Evolutionary conservation across 2,329 filamentous ascomycete genomes (phyloP).

Genomic region (Botrytis fabae): DNA sequence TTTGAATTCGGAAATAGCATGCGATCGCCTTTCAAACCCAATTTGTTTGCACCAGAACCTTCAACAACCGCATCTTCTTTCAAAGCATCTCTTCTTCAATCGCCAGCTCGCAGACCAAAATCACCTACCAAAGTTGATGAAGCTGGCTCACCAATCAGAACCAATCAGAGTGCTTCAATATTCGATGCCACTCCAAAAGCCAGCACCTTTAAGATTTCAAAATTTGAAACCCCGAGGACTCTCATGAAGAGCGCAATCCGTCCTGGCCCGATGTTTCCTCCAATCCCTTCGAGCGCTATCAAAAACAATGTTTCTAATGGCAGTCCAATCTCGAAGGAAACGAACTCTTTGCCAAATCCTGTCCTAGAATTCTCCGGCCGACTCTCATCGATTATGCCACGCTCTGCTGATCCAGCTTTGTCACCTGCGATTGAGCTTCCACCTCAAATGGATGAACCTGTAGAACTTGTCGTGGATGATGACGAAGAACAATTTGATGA

Average conservation of each 20-base stretch:
- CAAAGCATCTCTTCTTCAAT: conserved; percentile 40
- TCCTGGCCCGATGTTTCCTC: conserved; percentile 31
- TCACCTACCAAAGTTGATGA: conserved; percentile 40
- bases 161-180: conserved; percentile 23
- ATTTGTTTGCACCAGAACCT: conserved; percentile 33
- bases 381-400: conserved; percentile 45
- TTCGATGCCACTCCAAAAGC: conserved; percentile 36
- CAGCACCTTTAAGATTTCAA: conserved; percentile 39
- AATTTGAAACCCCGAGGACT: conserved; percentile 38
- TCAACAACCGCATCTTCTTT: conserved; percentile 28
- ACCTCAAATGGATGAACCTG: conserved; percentile 27
- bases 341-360: background rate
- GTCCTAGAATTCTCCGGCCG: conserved; percentile 42
- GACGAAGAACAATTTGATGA: conserved; percentile 23
- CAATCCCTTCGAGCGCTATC: conserved; percentile 28
- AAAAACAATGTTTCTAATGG: conserved; percentile 16
- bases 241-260: conserved; percentile 34
- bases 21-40: conserved; percentile 38
- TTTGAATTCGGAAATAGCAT: conserved; percentile 37
- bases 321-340: conserved; percentile 11
- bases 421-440: conserved; percentile 17
- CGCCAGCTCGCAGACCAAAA: conserved; percentile 39
- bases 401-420: conserved; percentile 39
- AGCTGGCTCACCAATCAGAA: conserved; percentile 37
- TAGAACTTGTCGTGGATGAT: conserved; percentile 2